A percentile compares a stretch with the other conserved stretches of the same genome.
These are phyloP conservation scores for Artemisia argyi DNA, from an alignment of 129 eudicot genomes.

Conservation along the genomic window DNA sequence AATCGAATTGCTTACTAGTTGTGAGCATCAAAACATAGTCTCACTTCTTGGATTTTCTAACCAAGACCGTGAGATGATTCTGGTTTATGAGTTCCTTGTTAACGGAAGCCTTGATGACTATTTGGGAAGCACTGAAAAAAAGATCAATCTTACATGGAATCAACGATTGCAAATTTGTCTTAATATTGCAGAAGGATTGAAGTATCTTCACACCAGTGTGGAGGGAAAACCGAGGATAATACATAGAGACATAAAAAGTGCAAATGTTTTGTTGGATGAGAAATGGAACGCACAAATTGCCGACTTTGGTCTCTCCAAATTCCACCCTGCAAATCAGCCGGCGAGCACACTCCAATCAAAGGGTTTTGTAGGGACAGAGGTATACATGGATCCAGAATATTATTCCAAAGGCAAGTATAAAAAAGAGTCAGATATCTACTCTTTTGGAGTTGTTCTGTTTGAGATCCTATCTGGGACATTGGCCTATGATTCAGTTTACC, in stretches of 20 bases:
- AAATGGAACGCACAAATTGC: slow-evolving; percentile 9
- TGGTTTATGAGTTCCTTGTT: neutral
- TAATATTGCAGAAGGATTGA: neutral
- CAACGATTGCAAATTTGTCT: neutral
- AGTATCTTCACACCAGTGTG: neutral
- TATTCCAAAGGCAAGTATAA: neutral
- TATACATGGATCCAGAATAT: slow-evolving; percentile 11
- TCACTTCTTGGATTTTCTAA: slow-evolving; percentile 4
- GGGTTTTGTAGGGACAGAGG: neutral
- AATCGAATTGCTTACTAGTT: slow-evolving; percentile 10
- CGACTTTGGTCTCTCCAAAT: slow-evolving; percentile 19
- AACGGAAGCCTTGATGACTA: slow-evolving; percentile 6
- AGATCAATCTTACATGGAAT: neutral
- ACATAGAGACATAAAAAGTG: slow-evolving; percentile 11
- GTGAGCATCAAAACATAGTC: neutral
- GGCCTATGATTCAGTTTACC: neutral
- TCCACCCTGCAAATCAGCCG: neutral
- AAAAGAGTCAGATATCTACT: neutral
- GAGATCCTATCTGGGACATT: slow-evolving; percentile 9
- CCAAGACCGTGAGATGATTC: neutral
- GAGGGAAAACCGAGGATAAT: neutral
- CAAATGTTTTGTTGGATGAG: slow-evolving; percentile 8
- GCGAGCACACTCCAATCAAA: neutral
- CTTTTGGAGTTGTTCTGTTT: slow-evolving; percentile 7
- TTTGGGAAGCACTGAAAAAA: neutral